Base-by-base conservation (phyloP, 1,284 basidiomycete species). In the Sanghuangporus weigelae region DNA sequence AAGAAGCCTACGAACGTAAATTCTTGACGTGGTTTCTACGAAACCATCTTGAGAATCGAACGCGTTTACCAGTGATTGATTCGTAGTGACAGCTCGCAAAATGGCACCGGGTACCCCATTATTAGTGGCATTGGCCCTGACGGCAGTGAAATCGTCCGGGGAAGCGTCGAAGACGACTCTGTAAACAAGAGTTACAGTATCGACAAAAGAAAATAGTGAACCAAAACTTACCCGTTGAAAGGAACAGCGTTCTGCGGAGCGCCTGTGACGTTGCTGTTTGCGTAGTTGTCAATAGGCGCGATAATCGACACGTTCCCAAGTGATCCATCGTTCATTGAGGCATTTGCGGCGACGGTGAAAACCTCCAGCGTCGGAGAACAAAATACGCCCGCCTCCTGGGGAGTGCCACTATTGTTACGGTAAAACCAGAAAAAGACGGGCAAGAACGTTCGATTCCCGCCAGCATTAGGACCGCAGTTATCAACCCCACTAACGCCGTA, bases 401-500 rank as follows among this genome's bases (percentile, higher is more conserved):
- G 71, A 21, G 54, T 40, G 8, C 46, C 53, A 19, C 69, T 74
- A 67, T 19, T 65, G 26, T 44, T 69, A 69, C 59, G 76, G 77
- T 73, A 80, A 60, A 73, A 87, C 86, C 86, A 88, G 67, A 88
- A 89, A 75, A 87, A 79, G 42, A 87, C 82, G 1, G 85, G 84
- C 50, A 76, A 77, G 62, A 83, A 81, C 19, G 74, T 65, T n/a
- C 76, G 63, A 48, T 79, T 72, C 16, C 74, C 51, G 8, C 60
- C 64, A 7, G 72, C 64, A 12, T 71, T 68, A 56, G 64, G 14
- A 1, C 74, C 74, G 48, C 78, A 79, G 67, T 76, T 79, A 5
- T 74, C 67, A 1, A 77, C 77, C 21, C 73, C 71, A 23, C 71
- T 64, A 3, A 83, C 83, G 60, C 77, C 81, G 68, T 79, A 85